A percentile compares a stretch with the other conserved stretches of the same genome.
Conservation (phyloP, 129 eudicot species). For the Escallonia herrerae region DNA sequence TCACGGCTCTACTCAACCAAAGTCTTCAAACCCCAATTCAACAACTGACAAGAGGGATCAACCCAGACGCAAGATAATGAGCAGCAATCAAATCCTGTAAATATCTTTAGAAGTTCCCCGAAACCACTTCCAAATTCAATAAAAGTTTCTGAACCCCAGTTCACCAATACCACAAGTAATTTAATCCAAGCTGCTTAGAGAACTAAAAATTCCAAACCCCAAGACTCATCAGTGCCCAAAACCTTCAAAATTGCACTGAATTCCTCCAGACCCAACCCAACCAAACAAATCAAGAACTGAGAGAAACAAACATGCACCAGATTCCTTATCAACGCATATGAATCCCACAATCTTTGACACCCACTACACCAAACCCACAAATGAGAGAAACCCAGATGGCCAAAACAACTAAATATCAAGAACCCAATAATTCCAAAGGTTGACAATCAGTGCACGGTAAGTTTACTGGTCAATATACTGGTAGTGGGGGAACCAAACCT, state of each 20-base stretch:
- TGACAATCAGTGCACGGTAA: not conserved
- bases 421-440: not conserved
- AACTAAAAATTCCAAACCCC: constrained; percentile 13
- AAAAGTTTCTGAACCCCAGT: not conserved
- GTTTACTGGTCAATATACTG: not conserved
- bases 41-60: too few species aligned
- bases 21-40: too few species aligned
- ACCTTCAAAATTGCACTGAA: too few species aligned
- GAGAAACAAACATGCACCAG: too few species aligned
- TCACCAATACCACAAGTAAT: constrained; percentile 4
- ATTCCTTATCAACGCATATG: constrained; percentile 1
- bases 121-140: not conserved
- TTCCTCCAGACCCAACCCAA: too few species aligned
- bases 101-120: not conserved
- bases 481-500: constrained; percentile 8
- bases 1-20: too few species aligned
- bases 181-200: not conserved
- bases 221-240: not conserved
- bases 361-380: constrained; percentile 14
- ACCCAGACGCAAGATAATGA: too few species aligned
- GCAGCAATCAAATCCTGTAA: too few species aligned
- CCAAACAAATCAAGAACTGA: too few species aligned
- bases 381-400: constrained; percentile 22
- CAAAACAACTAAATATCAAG: constrained; percentile 11
- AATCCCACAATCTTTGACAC: constrained; percentile 6